phyloP scores from a whole-genome alignment of 352 stramenopile genomes.

The Lagenidium giganteum region DNA sequence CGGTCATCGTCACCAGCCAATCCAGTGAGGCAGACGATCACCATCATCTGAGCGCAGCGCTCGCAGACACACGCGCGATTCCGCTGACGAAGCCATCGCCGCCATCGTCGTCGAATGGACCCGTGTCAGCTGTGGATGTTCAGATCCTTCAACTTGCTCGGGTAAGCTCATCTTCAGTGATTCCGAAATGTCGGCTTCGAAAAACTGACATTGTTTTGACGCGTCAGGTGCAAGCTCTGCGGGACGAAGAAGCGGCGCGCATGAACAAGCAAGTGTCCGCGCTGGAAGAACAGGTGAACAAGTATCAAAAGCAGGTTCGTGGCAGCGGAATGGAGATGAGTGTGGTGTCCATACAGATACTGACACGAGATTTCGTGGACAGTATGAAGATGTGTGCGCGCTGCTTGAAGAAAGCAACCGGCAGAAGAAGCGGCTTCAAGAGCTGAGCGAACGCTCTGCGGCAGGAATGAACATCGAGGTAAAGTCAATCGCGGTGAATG shows the following conservation, averaged over 20 bases:
- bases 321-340: neutral
- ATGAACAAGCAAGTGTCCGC: slow-evolving; percentile 39
- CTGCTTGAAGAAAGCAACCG: slow-evolving; percentile 43
- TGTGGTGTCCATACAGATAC: slow-evolving; percentile 1
- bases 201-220: neutral
- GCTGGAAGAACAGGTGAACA: slow-evolving; percentile 32
- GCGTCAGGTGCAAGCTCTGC: slow-evolving; percentile 18
- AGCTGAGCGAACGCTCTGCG: slow-evolving; percentile 30
- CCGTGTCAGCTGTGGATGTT: slow-evolving; percentile 9
- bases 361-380: slow-evolving; percentile 3
- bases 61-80: slow-evolving; percentile 36
- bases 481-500: slow-evolving; percentile 1
- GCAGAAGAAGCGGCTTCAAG: slow-evolving; percentile 53
- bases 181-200: no score
- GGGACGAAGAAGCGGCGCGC: slow-evolving; percentile 32
- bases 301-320: slow-evolving; percentile 46
- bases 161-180: no score
- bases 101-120: neutral
- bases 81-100: slow-evolving; percentile 23
- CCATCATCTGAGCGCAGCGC: slow-evolving; percentile 4
- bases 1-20: neutral
- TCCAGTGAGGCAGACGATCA: neutral
- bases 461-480: slow-evolving; percentile 68
- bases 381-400: slow-evolving; percentile 53
- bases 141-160: slow-evolving; percentile 22